Evolutionary conservation across 2,329 filamentous ascomycete genomes (phyloP).

Genomic region (Aspergillus pseudoviridinutans): DNA sequence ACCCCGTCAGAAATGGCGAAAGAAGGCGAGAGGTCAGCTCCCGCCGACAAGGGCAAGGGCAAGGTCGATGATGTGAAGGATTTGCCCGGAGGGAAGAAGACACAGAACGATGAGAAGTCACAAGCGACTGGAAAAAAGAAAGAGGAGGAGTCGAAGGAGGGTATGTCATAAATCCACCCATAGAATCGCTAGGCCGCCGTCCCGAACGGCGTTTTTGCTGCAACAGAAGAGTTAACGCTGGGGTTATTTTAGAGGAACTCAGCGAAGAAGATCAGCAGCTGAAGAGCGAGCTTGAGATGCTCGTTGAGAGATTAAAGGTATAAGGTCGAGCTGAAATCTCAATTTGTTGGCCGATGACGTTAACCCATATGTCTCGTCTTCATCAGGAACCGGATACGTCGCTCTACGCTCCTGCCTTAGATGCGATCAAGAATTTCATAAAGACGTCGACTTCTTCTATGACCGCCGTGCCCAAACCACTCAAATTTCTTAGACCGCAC

Average conservation of each 20-base stretch:
- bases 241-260: constrained; percentile 69
- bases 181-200: constrained; percentile 7
- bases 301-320: constrained; percentile 91
- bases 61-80: constrained; percentile 73
- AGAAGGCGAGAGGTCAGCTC: constrained; percentile 80
- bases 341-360: constrained; percentile 21
- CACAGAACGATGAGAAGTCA: constrained; percentile 65
- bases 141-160: constrained; percentile 63
- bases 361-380: constrained; percentile 15
- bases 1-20: constrained; percentile 69
- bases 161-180: constrained; percentile 36
- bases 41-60: constrained; percentile 92
- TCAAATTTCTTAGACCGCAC: constrained; percentile 96
- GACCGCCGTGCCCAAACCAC: constrained; percentile 96
- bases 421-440: constrained; percentile 97
- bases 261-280: constrained; percentile 98
- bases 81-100: constrained; percentile 50
- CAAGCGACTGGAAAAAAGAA: constrained; percentile 68
- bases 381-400: constrained; percentile 74
- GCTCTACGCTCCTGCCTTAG: constrained; percentile 87
- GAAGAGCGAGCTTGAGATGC: constrained; percentile 96
- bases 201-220: constrained; percentile 32
- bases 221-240: constrained; percentile 21
- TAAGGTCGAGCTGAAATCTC: constrained; percentile 17
- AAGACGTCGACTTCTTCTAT: constrained; percentile 99